These are phyloP conservation scores for Globisporangium cylindrosporum DNA, from an alignment of 352 stramenopile genomes.

Conservation along the genomic window DNA sequence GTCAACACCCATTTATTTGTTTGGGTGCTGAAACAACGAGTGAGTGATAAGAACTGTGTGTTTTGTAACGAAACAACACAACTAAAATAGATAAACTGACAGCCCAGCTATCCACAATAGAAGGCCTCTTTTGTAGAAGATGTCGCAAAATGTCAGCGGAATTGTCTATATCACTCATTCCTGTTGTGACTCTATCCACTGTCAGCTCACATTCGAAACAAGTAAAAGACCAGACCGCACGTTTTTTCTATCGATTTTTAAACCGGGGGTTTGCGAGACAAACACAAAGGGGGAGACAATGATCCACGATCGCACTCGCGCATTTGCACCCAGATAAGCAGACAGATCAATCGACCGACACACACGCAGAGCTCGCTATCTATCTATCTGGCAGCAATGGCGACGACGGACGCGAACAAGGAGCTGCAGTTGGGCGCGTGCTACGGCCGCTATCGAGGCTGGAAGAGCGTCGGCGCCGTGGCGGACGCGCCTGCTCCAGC, in stretches of 20 bases:
- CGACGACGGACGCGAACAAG: constrained; percentile 14
- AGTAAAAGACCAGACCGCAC: constrained; percentile 8
- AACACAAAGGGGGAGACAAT: constrained; percentile 1
- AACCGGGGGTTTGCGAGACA: not conserved
- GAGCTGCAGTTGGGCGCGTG: constrained; percentile 47
- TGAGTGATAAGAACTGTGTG: not conserved
- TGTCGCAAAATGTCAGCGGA: no score
- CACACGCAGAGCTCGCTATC: not conserved
- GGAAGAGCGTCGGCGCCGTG: constrained; percentile 24
- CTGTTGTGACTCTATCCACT: not conserved
- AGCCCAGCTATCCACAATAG: no score
- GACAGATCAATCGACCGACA: not conserved
- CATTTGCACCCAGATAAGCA: not conserved
- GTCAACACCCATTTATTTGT: no score
- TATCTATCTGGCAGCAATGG: not conserved
- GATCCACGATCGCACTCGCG: not conserved
- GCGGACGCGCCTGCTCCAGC: not conserved
- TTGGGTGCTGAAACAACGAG: not conserved
- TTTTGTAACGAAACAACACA: not conserved
- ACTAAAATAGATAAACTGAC: no score
- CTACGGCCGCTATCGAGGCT: constrained; percentile 58
- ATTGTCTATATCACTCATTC: no score
- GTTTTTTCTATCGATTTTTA: constrained; percentile 1
- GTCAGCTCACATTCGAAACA: not conserved
- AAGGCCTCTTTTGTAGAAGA: no score